Conservation (phyloP, 257 asterid genomes). For the Petunia axillaris region DNA sequence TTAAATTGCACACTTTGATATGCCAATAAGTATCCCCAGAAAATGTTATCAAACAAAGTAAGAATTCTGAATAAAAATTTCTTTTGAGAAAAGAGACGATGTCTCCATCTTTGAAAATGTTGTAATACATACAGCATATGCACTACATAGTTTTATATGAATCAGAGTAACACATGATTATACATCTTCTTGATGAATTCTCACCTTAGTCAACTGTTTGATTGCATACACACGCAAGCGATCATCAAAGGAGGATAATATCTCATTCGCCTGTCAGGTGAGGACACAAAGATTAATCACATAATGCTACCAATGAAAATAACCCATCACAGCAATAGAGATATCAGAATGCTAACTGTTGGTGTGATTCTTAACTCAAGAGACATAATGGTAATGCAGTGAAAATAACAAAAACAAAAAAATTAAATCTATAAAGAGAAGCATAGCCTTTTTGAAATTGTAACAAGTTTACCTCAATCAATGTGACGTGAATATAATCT, state of each 20-base stretch:
- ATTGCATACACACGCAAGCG: conserved; percentile 85
- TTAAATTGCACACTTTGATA: background rate
- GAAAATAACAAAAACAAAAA: too few species aligned
- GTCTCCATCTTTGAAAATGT: background rate
- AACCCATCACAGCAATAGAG: too few species aligned
- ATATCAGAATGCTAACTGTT: too few species aligned
- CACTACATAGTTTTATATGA: background rate
- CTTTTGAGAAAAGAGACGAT: background rate
- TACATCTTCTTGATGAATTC: conserved; percentile 24
- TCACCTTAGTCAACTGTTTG: conserved; percentile 87
- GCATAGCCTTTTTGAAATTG: background rate
- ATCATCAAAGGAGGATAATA: conserved; percentile 90
- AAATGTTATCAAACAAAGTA: background rate
- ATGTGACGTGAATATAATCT: conserved; percentile 83
- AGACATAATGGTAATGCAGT: too few species aligned
- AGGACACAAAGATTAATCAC: background rate
- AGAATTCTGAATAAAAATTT: background rate
- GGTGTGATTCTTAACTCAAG: too few species aligned
- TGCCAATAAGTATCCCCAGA: background rate
- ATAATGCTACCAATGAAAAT: too few species aligned
- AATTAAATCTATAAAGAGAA: too few species aligned
- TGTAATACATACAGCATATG: background rate
- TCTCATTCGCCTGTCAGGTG: conserved; percentile 83
- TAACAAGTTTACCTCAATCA: conserved; percentile 67
- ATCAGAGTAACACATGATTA: background rate